phyloP scores from a whole-genome alignment of 2,329 filamentous ascomycete species.

The Penicillium sp. region DNA sequence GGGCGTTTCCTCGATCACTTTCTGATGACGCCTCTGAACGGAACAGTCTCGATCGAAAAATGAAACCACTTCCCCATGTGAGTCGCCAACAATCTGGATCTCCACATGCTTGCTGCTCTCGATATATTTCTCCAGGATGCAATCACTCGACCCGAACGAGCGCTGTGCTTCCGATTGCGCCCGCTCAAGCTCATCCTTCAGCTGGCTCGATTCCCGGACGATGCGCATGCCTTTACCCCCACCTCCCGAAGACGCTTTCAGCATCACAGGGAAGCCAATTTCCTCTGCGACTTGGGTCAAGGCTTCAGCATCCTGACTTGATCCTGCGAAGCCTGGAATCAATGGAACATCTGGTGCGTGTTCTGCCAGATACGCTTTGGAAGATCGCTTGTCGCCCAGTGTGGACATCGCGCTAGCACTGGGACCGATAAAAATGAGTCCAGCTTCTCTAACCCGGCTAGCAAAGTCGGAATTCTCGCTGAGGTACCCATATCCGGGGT shows the following conservation, averaged over 20 bases:
- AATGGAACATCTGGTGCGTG: constrained; percentile 31
- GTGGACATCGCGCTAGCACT: constrained; percentile 31
- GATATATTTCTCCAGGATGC: constrained; percentile 49
- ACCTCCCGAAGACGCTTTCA: constrained; percentile 53
- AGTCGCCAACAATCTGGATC: constrained; percentile 53
- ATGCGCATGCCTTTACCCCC: constrained; percentile 50
- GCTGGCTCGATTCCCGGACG: constrained; percentile 32
- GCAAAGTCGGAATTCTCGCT: constrained; percentile 39
- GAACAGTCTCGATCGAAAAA: constrained; percentile 54
- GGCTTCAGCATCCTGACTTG: constrained; percentile 23
- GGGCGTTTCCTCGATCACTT: constrained; percentile 54
- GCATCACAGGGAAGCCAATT: constrained; percentile 44
- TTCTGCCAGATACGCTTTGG: constrained; percentile 18
- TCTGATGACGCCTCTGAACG: constrained; percentile 54
- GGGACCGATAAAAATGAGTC: constrained; percentile 37
- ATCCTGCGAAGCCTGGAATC: constrained; percentile 29
- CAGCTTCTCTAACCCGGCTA: constrained; percentile 26
- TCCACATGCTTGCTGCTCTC: constrained; percentile 50
- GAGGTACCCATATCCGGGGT: constrained; percentile 41
- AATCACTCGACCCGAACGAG: constrained; percentile 46
- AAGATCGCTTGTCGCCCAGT: constrained; percentile 26
- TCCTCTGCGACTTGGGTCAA: constrained; percentile 23
- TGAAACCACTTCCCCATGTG: constrained; percentile 25
- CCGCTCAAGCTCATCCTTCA: constrained; percentile 38
- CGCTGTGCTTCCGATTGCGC: constrained; percentile 44